A percentile compares a stretch with the other conserved stretches of the same genome.
phyloP scores from a whole-genome alignment of 1,284 basidiomycete species.

The Amylostereum areolatum region DNA sequence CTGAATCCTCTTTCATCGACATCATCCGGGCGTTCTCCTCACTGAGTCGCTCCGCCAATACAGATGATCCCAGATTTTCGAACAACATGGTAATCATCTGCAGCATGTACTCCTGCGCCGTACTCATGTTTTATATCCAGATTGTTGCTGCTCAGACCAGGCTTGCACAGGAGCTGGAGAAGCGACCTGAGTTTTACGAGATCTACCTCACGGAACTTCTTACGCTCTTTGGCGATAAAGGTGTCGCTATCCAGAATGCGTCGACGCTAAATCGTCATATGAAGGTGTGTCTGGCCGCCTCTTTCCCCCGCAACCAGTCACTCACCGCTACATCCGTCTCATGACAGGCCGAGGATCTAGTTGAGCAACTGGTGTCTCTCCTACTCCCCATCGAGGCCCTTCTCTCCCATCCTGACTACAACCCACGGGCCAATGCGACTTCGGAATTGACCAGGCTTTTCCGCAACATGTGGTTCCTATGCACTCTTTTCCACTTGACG shows the following conservation, averaged over 20 bases:
- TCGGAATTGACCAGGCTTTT: conserved; percentile 76
- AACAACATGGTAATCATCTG: conserved; percentile 66
- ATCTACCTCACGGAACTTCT: conserved; percentile 84
- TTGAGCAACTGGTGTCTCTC: conserved; percentile 80
- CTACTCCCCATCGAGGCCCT: conserved; percentile 89
- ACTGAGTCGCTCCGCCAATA: conserved; percentile 81
- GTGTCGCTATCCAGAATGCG: conserved; percentile 83
- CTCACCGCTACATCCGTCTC: conserved; percentile 7
- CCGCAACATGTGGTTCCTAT: conserved; percentile 94
- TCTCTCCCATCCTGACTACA: conserved; percentile 72
- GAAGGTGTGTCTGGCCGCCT: conserved; percentile 40
- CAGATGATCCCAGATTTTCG: conserved; percentile 80
- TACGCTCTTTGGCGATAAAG: conserved; percentile 86
- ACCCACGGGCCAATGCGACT: conserved; percentile 54
- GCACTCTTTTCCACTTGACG: conserved; percentile 77
- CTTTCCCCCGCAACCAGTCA: conserved; percentile 1
- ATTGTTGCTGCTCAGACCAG: conserved; percentile 85
- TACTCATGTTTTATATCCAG: conserved; percentile 27
- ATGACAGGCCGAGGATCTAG: conserved; percentile 74
- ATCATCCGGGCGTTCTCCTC: conserved; percentile 82
- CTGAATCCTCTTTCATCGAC: conserved; percentile 76
- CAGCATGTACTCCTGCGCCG: not conserved
- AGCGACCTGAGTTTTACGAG: conserved; percentile 71
- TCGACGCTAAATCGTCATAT: conserved; percentile 57
- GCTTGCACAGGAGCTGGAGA: conserved; percentile 71